Percentiles rank a stretch among this genome's conserved stretches.
phyloP scores from a whole-genome alignment of 116 monocot species.

The Zostera marina region DNA sequence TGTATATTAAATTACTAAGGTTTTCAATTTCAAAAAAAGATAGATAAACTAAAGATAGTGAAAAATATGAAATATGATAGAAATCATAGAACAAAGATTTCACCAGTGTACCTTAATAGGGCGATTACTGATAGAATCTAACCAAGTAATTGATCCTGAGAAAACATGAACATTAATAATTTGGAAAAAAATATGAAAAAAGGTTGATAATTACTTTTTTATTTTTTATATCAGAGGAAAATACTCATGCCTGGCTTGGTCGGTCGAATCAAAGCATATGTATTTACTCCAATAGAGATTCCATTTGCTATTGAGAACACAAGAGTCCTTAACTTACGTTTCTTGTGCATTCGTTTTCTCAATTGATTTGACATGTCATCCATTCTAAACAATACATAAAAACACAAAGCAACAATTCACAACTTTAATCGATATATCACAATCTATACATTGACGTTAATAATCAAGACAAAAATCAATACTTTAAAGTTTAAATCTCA shows the following conservation, averaged over 20 bases:
- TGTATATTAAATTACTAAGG: too few species aligned
- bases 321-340: constrained; percentile 64
- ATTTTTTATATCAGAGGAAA: neutral
- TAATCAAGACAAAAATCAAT: too few species aligned
- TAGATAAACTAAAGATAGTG: neutral
- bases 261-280: constrained; percentile 74
- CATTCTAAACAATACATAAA: constrained; percentile 18
- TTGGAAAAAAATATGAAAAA: neutral
- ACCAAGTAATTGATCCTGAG: constrained; percentile 64
- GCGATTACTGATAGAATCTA: constrained; percentile 78
- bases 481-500: too few species aligned
- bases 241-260: constrained; percentile 43
- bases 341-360: constrained; percentile 65
- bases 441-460: neutral
- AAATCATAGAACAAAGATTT: neutral
- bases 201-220: neutral
- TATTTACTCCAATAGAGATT: constrained; percentile 60
- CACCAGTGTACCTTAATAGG: constrained; percentile 42
- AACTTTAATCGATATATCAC: neutral
- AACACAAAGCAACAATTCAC: neutral
- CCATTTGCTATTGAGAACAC: constrained; percentile 43
- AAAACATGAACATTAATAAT: constrained; percentile 2
- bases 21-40: too few species aligned
- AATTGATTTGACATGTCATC: constrained; percentile 80
- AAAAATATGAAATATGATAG: neutral